Evolutionary conservation across 2,329 filamentous ascomycete genomes (phyloP).

Genomic region (Trichoderma sp.): DNA sequence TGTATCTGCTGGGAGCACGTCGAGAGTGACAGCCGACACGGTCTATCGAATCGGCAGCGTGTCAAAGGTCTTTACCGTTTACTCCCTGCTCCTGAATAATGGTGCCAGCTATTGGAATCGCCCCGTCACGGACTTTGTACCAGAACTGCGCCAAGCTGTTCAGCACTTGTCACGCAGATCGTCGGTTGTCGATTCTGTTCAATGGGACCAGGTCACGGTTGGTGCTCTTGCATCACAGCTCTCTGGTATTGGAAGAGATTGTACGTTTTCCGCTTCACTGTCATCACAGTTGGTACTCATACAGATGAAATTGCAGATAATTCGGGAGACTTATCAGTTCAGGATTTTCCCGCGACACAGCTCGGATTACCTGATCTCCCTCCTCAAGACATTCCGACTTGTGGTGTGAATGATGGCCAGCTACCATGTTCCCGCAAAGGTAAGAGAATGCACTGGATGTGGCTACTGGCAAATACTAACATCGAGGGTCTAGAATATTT

Average conservation of each 20-base stretch:
- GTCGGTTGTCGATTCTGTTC: constrained; percentile 4
- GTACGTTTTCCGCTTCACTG: neutral
- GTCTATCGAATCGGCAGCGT: constrained; percentile 30
- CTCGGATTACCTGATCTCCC: neutral
- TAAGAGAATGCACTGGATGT: neutral
- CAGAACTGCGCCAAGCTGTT: constrained; percentile 23
- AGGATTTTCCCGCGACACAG: constrained; percentile 2
- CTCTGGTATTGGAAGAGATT: constrained; percentile 15
- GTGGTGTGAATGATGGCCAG: constrained; percentile 16
- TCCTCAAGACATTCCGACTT: constrained; percentile 12
- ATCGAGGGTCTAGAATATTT: constrained; percentile 21
- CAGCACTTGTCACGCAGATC: neutral
- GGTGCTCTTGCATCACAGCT: constrained; percentile 18
- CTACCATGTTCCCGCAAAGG: neutral
- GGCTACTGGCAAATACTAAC: neutral
- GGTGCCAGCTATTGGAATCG: constrained; percentile 25
- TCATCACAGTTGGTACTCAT: neutral
- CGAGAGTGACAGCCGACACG: constrained; percentile 20
- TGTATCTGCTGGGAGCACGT: constrained; percentile 19
- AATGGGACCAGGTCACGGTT: constrained; percentile 18
- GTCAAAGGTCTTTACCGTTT: constrained; percentile 30
- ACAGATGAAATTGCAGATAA: neutral
- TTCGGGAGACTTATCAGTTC: constrained; percentile 11
- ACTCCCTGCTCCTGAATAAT: constrained; percentile 25
- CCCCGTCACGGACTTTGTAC: constrained; percentile 29